A percentile compares a stretch with the other conserved stretches of the same genome.
Conservation (phyloP, 129 eudicot species). For the Calendula officinalis region DNA sequence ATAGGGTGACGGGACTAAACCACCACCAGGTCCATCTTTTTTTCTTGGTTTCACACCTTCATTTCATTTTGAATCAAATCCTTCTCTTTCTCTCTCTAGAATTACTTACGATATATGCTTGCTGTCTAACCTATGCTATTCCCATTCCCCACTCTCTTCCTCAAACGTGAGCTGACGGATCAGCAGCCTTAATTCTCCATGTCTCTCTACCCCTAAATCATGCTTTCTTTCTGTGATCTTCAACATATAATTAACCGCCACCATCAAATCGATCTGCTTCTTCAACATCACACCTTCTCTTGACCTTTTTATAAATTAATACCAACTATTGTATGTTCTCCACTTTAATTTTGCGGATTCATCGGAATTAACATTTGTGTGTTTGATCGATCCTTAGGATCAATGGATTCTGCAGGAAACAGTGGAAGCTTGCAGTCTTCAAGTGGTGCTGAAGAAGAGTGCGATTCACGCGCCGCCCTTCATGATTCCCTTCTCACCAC, state of each 20-base stretch:
- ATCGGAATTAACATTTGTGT: too few relatives aligned
- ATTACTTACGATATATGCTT: slow-evolving; percentile 15
- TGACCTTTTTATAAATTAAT: background rate
- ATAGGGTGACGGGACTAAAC: slow-evolving; percentile 5
- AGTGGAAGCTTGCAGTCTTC: slow-evolving; percentile 81
- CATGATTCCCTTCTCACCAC: slow-evolving; percentile 20
- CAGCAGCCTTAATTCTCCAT: too few relatives aligned
- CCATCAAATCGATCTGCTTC: slow-evolving; percentile 22
- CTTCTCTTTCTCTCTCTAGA: background rate
- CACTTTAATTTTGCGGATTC: too few relatives aligned
- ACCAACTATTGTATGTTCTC: background rate
- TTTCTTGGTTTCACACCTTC: slow-evolving; percentile 32
- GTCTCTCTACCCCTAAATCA: too few relatives aligned
- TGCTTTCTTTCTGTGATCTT: slow-evolving; percentile 20
- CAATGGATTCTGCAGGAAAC: slow-evolving; percentile 71
- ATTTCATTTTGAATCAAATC: slow-evolving; percentile 8
- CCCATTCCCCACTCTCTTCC: slow-evolving; percentile 28
- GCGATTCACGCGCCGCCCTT: slow-evolving; percentile 53
- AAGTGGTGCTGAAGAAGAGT: slow-evolving; percentile 65
- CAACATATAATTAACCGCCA: background rate
- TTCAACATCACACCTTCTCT: slow-evolving; percentile 21
- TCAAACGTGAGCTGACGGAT: too few relatives aligned
- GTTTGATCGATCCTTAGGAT: background rate
- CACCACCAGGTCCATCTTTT: slow-evolving; percentile 9
- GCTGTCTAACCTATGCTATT: slow-evolving; percentile 12